Evolutionary conservation across 2,329 filamentous ascomycete species (phyloP).

Genomic region (Botryotinia narcissicola): DNA sequence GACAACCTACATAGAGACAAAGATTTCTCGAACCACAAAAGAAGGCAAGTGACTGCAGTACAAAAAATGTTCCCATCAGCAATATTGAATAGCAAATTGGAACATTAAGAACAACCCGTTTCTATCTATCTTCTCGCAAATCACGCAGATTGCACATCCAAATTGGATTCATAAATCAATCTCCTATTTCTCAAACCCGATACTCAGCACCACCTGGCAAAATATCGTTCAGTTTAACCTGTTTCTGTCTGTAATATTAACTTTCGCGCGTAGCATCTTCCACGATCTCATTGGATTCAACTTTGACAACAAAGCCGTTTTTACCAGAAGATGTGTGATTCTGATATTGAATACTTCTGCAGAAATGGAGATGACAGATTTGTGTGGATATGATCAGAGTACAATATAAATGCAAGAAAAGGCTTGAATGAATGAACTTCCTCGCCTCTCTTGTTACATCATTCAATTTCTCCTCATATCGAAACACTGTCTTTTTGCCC

Average conservation of each 20-base stretch:
- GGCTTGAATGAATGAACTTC: no score
- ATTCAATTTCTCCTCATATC: no score
- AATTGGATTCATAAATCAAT: background rate
- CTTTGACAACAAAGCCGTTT: background rate
- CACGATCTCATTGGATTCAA: background rate
- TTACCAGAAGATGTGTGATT: no score
- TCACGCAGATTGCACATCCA: background rate
- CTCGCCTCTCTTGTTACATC: no score
- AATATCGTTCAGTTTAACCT: background rate
- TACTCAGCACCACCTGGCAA: background rate
- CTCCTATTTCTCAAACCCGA: background rate
- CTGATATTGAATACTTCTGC: no score
- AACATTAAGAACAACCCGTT: background rate
- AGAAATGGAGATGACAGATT: no score
- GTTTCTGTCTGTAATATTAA: background rate
- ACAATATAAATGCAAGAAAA: no score
- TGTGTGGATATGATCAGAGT: no score
- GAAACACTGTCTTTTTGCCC: no score
- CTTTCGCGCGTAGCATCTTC: background rate
- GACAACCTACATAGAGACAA: background rate
- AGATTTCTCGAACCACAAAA: background rate
- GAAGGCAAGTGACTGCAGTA: background rate
- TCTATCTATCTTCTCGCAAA: background rate
- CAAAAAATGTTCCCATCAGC: background rate
- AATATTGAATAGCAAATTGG: background rate